Percentiles rank a stretch among this genome's conserved stretches.
phyloP scores from a whole-genome alignment of 2,329 filamentous ascomycete genomes.

The Fusarium neocosmosporiellum region DNA sequence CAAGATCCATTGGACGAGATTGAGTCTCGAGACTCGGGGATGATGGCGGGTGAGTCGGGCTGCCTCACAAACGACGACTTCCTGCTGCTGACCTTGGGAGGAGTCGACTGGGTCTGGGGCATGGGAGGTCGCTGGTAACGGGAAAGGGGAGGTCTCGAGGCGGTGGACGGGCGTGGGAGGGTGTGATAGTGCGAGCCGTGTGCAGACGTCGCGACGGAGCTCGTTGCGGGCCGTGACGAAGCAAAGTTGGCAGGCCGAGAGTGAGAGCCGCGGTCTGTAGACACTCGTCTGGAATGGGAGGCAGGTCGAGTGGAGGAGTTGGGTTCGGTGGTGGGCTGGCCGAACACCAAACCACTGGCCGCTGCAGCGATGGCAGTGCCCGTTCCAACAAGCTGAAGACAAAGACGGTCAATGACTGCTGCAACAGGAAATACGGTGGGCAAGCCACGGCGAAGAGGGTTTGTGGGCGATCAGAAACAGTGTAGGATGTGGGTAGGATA shows the following conservation, averaged over 20 bases:
- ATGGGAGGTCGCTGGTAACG: slow-evolving; percentile 52
- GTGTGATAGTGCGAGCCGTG: slow-evolving; percentile 45
- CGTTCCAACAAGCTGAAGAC: slow-evolving; percentile 67
- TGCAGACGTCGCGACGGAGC: slow-evolving; percentile 50
- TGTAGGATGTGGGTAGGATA: slow-evolving; percentile 34
- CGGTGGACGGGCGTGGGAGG: slow-evolving; percentile 45
- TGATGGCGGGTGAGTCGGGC: slow-evolving; percentile 51
- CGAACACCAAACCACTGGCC: slow-evolving; percentile 69
- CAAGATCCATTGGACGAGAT: slow-evolving; percentile 74
- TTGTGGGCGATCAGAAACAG: slow-evolving; percentile 27
- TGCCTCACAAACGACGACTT: slow-evolving; percentile 58
- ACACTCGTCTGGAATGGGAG: slow-evolving; percentile 46
- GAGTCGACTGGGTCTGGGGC: slow-evolving; percentile 55
- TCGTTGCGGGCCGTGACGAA: slow-evolving; percentile 58
- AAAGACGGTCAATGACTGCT: slow-evolving; percentile 36
- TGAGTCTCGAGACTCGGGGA: slow-evolving; percentile 65
- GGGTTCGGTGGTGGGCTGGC: slow-evolving; percentile 61
- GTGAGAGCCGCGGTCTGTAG: slow-evolving; percentile 49
- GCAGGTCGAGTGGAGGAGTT: slow-evolving; percentile 44
- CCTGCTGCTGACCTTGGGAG: slow-evolving; percentile 53
- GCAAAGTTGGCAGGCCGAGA: slow-evolving; percentile 40
- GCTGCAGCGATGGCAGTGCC: slow-evolving; percentile 71
- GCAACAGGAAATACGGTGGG: slow-evolving; percentile 31
- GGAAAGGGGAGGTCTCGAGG: slow-evolving; percentile 52
- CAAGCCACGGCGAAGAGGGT: slow-evolving; percentile 36